Conservation (phyloP, 139 green algal genomes). For the Choricystis sp. region DNA sequence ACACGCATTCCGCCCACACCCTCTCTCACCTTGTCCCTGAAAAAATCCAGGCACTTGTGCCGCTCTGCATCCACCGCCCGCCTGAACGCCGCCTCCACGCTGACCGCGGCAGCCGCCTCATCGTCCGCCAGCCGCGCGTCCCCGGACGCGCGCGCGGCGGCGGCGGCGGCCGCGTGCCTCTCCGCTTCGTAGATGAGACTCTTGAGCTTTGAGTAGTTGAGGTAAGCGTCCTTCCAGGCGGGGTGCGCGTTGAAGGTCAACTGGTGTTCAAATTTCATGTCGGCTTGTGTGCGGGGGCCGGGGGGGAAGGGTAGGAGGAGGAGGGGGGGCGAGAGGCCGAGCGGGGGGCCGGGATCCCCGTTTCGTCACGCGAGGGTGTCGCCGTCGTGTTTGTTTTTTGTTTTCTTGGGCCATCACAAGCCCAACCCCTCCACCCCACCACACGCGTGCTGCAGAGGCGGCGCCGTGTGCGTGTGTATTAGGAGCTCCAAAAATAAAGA, state of each 20-base stretch:
- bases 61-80: not conserved
- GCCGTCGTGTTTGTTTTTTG: too few species aligned
- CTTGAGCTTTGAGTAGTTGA: constrained; percentile 44
- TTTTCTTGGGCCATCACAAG: too few species aligned
- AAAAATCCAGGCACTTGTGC: not conserved
- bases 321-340: too few species aligned
- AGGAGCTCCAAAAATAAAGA: too few species aligned
- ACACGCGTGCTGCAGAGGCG: too few species aligned
- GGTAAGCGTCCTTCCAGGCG: constrained; percentile 43
- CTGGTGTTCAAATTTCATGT: constrained; percentile 25
- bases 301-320: too few species aligned
- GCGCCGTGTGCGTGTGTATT: too few species aligned
- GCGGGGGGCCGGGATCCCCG: too few species aligned
- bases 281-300: too few species aligned
- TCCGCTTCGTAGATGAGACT: constrained; percentile 9
- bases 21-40: not conserved
- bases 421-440: too few species aligned
- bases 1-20: too few species aligned
- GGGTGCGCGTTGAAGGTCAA: constrained; percentile 47
- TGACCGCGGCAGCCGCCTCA: not conserved
- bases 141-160: not conserved
- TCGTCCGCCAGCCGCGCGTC: constrained; percentile 1
- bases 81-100: not conserved
- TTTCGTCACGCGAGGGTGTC: too few species aligned
- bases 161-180: not conserved